Evolutionary conservation across 1,284 basidiomycete species (phyloP).

Genomic region (Ustilago hordei): DNA sequence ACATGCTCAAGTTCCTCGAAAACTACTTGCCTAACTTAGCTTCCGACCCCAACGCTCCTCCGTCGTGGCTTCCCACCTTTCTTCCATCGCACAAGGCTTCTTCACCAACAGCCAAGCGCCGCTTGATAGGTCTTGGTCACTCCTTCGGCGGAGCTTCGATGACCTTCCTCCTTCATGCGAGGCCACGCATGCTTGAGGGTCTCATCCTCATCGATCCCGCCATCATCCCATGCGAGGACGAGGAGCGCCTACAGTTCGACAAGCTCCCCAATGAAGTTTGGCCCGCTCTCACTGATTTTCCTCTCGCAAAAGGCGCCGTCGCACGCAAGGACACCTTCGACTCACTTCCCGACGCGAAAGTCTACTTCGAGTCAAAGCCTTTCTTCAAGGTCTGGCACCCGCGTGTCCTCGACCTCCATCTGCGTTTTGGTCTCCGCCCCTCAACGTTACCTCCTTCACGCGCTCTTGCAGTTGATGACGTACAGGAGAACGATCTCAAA

Average conservation of each 20-base stretch:
- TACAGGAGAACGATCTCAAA: slow-evolving; percentile 37
- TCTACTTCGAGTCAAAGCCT: slow-evolving; percentile 73
- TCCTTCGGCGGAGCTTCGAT: slow-evolving; percentile 73
- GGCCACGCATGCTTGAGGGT: slow-evolving; percentile 79
- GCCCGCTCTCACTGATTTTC: slow-evolving; percentile 44
- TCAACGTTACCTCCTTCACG: slow-evolving; percentile 15
- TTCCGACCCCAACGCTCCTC: slow-evolving; percentile 7
- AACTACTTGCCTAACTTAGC: slow-evolving; percentile 73
- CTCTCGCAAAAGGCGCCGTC: slow-evolving; percentile 73
- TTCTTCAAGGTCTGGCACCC: slow-evolving; percentile 84
- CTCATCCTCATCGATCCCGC: slow-evolving; percentile 85
- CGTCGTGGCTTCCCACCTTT: slow-evolving; percentile 49
- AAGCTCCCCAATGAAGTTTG: slow-evolving; percentile 22
- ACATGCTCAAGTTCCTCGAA: slow-evolving; percentile 79
- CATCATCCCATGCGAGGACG: slow-evolving; percentile 71
- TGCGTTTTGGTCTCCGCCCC: slow-evolving; percentile 75
- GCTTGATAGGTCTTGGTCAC: slow-evolving; percentile 79
- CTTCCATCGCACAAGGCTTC: slow-evolving; percentile 35
- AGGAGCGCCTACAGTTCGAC: slow-evolving; percentile 14
- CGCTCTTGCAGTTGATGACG: slow-evolving; percentile 30
- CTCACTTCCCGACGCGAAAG: slow-evolving; percentile 58
- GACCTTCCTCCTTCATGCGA: slow-evolving; percentile 75
- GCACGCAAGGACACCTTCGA: slow-evolving; percentile 77
- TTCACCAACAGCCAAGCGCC: slow-evolving; percentile 35
- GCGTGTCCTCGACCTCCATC: slow-evolving; percentile 77